Evolutionary conservation across 2,329 filamentous ascomycete genomes (phyloP).

Genomic region (Simplicillium aogashimaense): DNA sequence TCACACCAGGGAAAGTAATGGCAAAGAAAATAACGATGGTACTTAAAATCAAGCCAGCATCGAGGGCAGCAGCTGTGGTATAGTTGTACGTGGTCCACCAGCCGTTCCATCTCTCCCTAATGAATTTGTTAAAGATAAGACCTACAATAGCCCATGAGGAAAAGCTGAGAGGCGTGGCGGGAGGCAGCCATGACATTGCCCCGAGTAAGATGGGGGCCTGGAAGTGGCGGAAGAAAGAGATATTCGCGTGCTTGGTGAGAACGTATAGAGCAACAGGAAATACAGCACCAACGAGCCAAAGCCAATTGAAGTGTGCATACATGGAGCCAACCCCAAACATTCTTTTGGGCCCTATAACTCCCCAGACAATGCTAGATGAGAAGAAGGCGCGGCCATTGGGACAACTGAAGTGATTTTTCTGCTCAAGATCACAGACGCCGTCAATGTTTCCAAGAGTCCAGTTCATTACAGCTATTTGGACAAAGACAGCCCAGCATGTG

Average conservation of each 20-base stretch:
- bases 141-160: slow-evolving; percentile 48
- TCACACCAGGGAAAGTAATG: slow-evolving; percentile 21
- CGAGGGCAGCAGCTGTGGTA: slow-evolving; percentile 27
- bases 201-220: slow-evolving; percentile 49
- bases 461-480: slow-evolving; percentile 35
- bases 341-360: slow-evolving; percentile 43
- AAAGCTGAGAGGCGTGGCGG: slow-evolving; percentile 50
- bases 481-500: slow-evolving; percentile 31
- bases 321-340: slow-evolving; percentile 44
- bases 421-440: slow-evolving; percentile 28
- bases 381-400: slow-evolving; percentile 33
- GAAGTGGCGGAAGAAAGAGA: slow-evolving; percentile 33
- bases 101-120: slow-evolving; percentile 40
- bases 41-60: slow-evolving; percentile 26
- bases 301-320: slow-evolving; percentile 39
- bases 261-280: slow-evolving; percentile 39
- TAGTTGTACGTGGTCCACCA: slow-evolving; percentile 46
- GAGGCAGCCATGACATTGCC: slow-evolving; percentile 42
- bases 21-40: slow-evolving; percentile 20
- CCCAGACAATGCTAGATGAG: slow-evolving; percentile 46
- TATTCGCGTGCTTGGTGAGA: slow-evolving; percentile 15
- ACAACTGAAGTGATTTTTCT: slow-evolving; percentile 21
- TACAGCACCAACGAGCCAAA: slow-evolving; percentile 40
- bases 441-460: slow-evolving; percentile 35
- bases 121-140: slow-evolving; percentile 46